phyloP scores from a whole-genome alignment of 306 rosid genomes.

The Sicyos baderoa region DNA sequence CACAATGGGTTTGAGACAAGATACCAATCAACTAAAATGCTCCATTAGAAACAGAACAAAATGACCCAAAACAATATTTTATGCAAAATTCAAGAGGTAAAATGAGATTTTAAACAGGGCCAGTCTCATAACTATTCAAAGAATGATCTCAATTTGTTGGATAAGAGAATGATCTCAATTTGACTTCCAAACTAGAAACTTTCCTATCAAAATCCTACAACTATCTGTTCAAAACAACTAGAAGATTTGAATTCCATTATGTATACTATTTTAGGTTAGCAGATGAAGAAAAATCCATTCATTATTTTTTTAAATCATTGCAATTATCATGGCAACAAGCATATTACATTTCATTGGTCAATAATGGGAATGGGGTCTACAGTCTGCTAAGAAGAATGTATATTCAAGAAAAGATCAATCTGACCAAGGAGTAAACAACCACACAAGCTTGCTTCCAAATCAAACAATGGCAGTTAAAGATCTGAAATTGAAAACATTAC shows the following conservation, averaged over 20 bases:
- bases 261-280: neutral
- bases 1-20: neutral
- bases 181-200: constrained; percentile 8
- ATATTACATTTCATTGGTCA: neutral
- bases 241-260: neutral
- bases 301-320: neutral
- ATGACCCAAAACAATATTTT: neutral
- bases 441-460: neutral
- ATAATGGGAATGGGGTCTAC: neutral
- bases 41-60: neutral
- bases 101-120: neutral
- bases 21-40: neutral
- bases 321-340: constrained; percentile 11
- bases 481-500: neutral
- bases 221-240: neutral
- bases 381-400: constrained; percentile 4
- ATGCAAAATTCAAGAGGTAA: neutral
- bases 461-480: constrained; percentile 7
- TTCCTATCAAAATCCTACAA: neutral
- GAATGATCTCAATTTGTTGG: constrained; percentile 1
- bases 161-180: neutral
- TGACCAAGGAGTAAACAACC: neutral
- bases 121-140: neutral
- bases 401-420: constrained; percentile 1
- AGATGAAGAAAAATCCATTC: neutral